These are phyloP conservation scores for Hypoxylon trugodes DNA, from an alignment of 495 filamentous ascomycete species.

Conservation along the genomic window DNA sequence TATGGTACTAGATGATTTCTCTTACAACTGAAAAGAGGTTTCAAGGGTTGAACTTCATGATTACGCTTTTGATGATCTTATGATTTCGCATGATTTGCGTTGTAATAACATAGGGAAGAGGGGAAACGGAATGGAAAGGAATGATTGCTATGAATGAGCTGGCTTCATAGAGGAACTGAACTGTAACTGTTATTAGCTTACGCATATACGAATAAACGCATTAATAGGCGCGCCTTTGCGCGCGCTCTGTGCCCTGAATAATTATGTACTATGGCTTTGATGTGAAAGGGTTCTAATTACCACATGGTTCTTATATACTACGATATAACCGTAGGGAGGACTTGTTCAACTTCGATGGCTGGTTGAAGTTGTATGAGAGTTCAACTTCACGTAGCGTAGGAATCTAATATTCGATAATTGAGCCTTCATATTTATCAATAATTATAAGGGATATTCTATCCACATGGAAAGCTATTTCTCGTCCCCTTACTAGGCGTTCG, in stretches of 20 bases:
- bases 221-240: not conserved
- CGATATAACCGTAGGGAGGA: too few relatives aligned
- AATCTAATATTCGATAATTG: conserved; percentile 27
- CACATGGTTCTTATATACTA: too few relatives aligned
- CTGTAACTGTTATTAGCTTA: not conserved
- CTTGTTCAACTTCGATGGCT: not conserved
- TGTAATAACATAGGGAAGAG: not conserved
- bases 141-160: too few relatives aligned
- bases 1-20: too few relatives aligned
- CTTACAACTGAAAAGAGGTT: not conserved
- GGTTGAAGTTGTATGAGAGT: not conserved
- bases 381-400: not conserved
- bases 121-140: conserved; percentile 8
- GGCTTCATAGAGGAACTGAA: not conserved
- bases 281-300: not conserved
- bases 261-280: too few relatives aligned
- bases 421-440: not conserved
- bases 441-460: conserved; percentile 7
- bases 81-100: conserved; percentile 15
- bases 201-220: conserved; percentile 7
- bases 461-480: not conserved
- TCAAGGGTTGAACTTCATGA: not conserved
- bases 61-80: too few relatives aligned
- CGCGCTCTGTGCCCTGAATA: conserved; percentile 5
- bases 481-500: not conserved